Evolutionary conservation across 106 monocot species (phyloP), one percentile per base, ranked within the genome.

Genomic region (Acorus gramineus): DNA sequence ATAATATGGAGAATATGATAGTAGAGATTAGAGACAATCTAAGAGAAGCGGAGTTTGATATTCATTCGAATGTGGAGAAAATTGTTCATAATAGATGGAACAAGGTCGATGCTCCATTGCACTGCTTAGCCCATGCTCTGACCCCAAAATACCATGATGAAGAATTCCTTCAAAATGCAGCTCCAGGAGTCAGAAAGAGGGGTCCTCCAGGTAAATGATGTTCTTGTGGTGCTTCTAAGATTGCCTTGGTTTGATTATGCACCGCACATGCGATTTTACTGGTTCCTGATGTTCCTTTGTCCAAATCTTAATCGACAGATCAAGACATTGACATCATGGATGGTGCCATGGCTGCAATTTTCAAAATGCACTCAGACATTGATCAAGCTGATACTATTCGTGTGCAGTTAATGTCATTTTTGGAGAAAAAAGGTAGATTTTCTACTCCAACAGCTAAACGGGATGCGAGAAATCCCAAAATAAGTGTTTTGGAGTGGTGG

Each of bases 1-100:
- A 85, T 45, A 74, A 71, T 66, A 85, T 85, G 77, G 80, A 85
- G 47, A 64, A 77, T 60, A 85, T 80, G 80, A 50, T 77, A 46
- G 74, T 80, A 52, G 74, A 85, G 65, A 80, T 80, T 7, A 67
- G 67, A 70, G 80, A 85, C 46, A 77, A 67, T 70, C 59, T 80
- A 12, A 71, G 65, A 66, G 69, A 63, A 60, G 65, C 60, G 11
- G 66, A 66, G 47, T 28, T 28, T 28, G 77, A 74, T 5, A 54
- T 74, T 11, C 74, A 50, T 67, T 58, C 63, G 57, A 42, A 56
- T 53, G 60, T 77, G 13, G 61, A 63, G 48, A 62, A 74, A 44
- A 74, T 65, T 50, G 61, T 82, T 11, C 7, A 12, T 55, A 60
- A 3, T 49, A 70, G 69, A 66, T 82, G 82, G 77, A 62, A 66